Base-by-base conservation (phyloP, 352 stramenopile genomes). In the Phytophthora megakarya region DNA sequence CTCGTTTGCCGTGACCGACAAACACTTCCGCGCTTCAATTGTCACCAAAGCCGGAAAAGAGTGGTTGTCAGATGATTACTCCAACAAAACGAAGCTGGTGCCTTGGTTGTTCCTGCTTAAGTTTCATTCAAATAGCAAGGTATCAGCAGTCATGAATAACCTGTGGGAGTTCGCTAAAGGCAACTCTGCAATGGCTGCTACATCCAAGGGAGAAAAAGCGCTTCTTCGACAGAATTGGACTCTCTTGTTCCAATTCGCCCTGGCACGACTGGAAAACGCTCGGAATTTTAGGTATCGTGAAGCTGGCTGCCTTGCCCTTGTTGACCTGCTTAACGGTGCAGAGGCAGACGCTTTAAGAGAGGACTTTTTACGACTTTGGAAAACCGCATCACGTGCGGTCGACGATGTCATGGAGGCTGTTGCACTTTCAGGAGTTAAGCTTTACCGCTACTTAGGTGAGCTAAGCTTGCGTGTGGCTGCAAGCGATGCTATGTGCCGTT, bases 221-320 rank as follows among this genome's bases (percentile, higher is more conserved):
- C 43, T 89, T 7, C 37, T 90, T 40, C 68, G 72, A 42, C 76
- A 87, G 37, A 75, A 86, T 38, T 90, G 76, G 77, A 21, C 65
- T 7, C 51, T 68, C 3, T 70, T 92, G 18, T 73, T 94, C 46
- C 52, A 74, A 11, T 92, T 92, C 56, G 47, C 85, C 28, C 52
- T 95, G 25, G 52, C 62, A 5, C 72, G 81, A 21, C 70, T 93
- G 3, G 82, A 92, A 49, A 72, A 73, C 37, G 86, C 78, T 11
- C 74, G 81, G 2, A 90, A 95, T 61, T 92, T 92, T 51, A 90
- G 89, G 60, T 95, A 95, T 56, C 84, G 86, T 21, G 84, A 93
- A 66, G 86, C 86, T 8, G 78, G 76, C 8, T 92, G 84, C 23
- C 44, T 73, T 23, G 83, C 81, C 4, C 58, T 95, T 15, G 54